These are phyloP conservation scores for Thalia dealbata DNA, from an alignment of 176 grass and related monocot species.

Conservation along the genomic window DNA sequence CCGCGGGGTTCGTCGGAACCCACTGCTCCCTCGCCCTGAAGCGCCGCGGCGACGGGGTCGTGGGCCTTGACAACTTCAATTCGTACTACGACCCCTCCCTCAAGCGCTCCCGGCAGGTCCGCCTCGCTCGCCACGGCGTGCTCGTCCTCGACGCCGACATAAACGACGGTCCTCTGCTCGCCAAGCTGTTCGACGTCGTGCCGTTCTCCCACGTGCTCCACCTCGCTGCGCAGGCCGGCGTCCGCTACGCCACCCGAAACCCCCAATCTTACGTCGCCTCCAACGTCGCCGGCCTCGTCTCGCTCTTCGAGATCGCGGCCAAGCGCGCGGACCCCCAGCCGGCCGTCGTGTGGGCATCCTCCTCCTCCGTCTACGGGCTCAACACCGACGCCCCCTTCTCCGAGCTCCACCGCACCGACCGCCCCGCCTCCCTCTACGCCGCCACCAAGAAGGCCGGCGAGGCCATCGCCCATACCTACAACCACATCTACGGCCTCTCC, in stretches of 20 bases:
- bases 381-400: constrained; percentile 67
- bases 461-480: constrained; percentile 72
- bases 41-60: constrained; percentile 4
- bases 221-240: not conserved
- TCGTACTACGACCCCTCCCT: not conserved
- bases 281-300: not conserved
- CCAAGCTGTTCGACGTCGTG: constrained; percentile 1
- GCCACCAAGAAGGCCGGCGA: constrained; percentile 92
- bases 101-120: not conserved
- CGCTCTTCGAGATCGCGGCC: not conserved
- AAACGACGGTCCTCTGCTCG: not conserved
- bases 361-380: constrained; percentile 78
- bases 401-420: constrained; percentile 79
- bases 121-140: not conserved
- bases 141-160: not conserved
- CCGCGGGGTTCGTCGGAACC: constrained; percentile 8
- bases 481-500: constrained; percentile 94
- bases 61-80: constrained; percentile 13
- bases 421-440: constrained; percentile 74
- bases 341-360: constrained; percentile 21
- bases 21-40: constrained; percentile 14
- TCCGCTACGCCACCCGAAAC: not conserved
- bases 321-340: not conserved
- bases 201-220: not conserved
- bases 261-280: not conserved